Percentiles rank a stretch among this genome's conserved stretches.
phyloP scores from a whole-genome alignment of 148 eudicot genomes.

The Bassia scoparia region DNA sequence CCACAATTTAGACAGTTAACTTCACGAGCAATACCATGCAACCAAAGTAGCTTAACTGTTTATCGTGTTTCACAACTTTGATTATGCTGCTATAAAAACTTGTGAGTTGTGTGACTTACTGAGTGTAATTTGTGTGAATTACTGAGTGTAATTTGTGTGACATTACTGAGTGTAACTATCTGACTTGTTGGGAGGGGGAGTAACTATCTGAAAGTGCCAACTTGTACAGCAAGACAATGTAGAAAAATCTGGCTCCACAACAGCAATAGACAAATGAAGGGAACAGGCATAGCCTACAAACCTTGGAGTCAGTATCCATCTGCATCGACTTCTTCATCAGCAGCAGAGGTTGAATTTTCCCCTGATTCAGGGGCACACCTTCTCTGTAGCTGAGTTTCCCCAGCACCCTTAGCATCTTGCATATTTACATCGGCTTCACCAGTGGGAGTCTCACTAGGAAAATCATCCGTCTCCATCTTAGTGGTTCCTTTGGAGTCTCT shows the following conservation, averaged over 20 bases:
- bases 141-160: too few relatives aligned
- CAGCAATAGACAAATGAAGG: not conserved
- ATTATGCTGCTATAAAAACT: too few relatives aligned
- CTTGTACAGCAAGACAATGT: not conserved
- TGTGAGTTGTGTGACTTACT: not conserved
- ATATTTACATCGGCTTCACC: constrained; percentile 65
- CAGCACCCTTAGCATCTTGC: constrained; percentile 66
- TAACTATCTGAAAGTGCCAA: not conserved
- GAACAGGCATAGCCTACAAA: constrained; percentile 11
- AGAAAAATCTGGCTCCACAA: not conserved
- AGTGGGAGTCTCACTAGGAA: constrained; percentile 32
- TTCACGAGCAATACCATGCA: too few relatives aligned
- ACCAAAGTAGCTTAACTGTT: not conserved
- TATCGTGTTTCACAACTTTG: not conserved
- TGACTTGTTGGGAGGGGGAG: not conserved
- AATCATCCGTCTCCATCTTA: constrained; percentile 74
- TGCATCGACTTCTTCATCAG: constrained; percentile 64
- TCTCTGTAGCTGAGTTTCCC: constrained; percentile 49
- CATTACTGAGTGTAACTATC: too few relatives aligned
- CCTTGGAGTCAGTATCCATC: constrained; percentile 92
- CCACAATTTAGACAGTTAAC: too few relatives aligned
- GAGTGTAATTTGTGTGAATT: not conserved
- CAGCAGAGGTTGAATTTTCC: constrained; percentile 53
- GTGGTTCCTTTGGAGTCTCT: constrained; percentile 48
- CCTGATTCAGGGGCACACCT: constrained; percentile 71